phyloP scores from a whole-genome alignment of 179 eudicot genomes.

The Spergularia azorica region DNA sequence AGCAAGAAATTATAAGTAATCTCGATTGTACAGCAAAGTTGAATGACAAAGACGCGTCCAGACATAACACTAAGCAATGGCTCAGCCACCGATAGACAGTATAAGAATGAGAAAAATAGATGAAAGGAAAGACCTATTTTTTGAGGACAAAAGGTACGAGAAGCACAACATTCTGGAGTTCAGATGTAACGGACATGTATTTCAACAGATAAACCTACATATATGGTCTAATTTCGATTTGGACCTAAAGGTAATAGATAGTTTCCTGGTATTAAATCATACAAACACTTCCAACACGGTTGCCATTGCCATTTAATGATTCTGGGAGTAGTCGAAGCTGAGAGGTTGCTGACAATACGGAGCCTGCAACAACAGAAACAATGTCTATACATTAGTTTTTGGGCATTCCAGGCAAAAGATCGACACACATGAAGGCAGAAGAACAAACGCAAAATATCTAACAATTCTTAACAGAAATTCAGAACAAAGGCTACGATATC shows the following conservation, averaged over 20 bases:
- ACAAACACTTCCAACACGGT: slow-evolving; percentile 17
- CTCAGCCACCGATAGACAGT: slow-evolving; percentile 14
- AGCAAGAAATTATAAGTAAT: background rate
- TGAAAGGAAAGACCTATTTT: slow-evolving; percentile 20
- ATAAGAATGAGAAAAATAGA: background rate
- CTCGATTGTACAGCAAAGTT: slow-evolving; percentile 8
- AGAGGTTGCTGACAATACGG: slow-evolving; percentile 86
- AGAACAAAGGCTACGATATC: background rate
- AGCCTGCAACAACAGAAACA: slow-evolving; percentile 53
- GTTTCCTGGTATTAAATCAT: slow-evolving; percentile 20
- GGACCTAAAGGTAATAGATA: slow-evolving; percentile 25
- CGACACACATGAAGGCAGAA: background rate
- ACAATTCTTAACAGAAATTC: background rate
- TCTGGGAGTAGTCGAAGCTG: slow-evolving; percentile 77
- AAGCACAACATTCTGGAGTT: slow-evolving; percentile 26
- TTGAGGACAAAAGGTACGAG: slow-evolving; percentile 9
- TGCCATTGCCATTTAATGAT: slow-evolving; percentile 36
- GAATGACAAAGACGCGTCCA: background rate
- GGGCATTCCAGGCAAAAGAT: slow-evolving; percentile 11
- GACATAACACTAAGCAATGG: slow-evolving; percentile 18
- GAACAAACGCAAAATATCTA: background rate
- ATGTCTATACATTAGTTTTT: slow-evolving; percentile 36
- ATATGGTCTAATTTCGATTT: slow-evolving; percentile 21
- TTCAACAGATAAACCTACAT: slow-evolving; percentile 25
- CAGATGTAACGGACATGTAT: slow-evolving; percentile 13